Percentiles rank a stretch among this genome's conserved stretches.
These are phyloP conservation scores for Phaffia rhodozyma DNA, from an alignment of 1,284 basidiomycete genomes.

Conservation along the genomic window DNA sequence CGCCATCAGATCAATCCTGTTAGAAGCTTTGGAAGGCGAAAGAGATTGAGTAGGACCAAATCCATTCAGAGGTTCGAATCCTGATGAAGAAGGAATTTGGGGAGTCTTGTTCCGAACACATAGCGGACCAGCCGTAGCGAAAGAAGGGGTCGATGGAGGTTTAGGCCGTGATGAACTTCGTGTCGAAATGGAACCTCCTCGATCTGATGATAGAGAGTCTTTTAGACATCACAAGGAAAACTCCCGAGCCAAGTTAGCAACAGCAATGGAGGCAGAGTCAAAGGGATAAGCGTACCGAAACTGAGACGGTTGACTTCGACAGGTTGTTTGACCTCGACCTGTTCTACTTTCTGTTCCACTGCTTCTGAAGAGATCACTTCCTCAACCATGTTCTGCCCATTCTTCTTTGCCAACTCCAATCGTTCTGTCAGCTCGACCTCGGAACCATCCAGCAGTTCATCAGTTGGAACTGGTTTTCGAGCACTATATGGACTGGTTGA, in stretches of 20 bases:
- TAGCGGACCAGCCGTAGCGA: background rate
- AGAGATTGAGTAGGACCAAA: background rate
- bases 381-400: constrained; percentile 48
- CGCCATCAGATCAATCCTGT: background rate
- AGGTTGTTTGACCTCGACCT: constrained; percentile 20
- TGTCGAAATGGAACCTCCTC: background rate
- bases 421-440: constrained; percentile 60
- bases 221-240: background rate
- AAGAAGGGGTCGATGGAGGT: background rate
- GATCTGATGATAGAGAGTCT: background rate
- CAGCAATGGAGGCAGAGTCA: background rate
- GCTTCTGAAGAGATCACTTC: constrained; percentile 14
- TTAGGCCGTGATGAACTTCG: background rate
- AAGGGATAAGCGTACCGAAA: too few species aligned
- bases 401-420: constrained; percentile 62
- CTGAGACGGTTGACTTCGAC: background rate
- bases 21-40: background rate
- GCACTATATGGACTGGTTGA: constrained; percentile 8
- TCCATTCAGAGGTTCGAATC: background rate
- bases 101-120: constrained; percentile 13
- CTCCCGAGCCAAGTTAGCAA: too few species aligned
- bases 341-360: background rate
- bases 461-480: constrained; percentile 31
- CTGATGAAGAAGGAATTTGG: background rate
- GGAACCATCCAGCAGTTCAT: constrained; percentile 45